Conservation (phyloP, 768 basidiomycete genomes). For the Xerocomus spinulosus region DNA sequence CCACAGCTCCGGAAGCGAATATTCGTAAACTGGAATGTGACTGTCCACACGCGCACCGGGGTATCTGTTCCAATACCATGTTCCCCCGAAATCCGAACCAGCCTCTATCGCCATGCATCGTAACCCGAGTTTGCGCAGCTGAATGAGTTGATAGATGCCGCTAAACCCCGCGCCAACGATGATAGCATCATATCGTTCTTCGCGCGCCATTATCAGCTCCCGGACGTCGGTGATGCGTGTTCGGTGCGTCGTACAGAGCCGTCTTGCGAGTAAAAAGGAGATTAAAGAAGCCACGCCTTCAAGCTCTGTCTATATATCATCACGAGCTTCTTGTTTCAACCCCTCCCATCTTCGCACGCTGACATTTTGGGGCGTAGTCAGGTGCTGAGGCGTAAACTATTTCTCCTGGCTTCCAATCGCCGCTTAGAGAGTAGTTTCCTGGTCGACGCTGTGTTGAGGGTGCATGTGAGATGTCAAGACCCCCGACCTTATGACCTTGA, state of each 20-base stretch:
- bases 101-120: conserved; percentile 11
- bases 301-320: background rate
- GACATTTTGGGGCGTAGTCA: no score
- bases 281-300: no score
- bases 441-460: no score
- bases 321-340: no score
- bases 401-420: no score
- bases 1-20: conserved; percentile 10
- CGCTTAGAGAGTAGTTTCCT: no score
- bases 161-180: conserved; percentile 17
- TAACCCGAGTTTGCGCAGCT: conserved; percentile 6
- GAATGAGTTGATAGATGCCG: conserved; percentile 10
- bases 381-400: no score
- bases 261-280: no score
- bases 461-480: no score
- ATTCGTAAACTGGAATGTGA: conserved; percentile 7
- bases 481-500: no score
- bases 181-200: conserved; percentile 10
- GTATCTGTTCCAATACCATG: conserved; percentile 16
- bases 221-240: background rate
- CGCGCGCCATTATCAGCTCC: background rate
- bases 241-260: background rate
- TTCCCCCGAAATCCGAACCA: conserved; percentile 12
- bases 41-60: conserved; percentile 13
- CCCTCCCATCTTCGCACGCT: no score